Base-by-base conservation (phyloP, 23 red algal species). In the Pyropia yezoensis region DNA sequence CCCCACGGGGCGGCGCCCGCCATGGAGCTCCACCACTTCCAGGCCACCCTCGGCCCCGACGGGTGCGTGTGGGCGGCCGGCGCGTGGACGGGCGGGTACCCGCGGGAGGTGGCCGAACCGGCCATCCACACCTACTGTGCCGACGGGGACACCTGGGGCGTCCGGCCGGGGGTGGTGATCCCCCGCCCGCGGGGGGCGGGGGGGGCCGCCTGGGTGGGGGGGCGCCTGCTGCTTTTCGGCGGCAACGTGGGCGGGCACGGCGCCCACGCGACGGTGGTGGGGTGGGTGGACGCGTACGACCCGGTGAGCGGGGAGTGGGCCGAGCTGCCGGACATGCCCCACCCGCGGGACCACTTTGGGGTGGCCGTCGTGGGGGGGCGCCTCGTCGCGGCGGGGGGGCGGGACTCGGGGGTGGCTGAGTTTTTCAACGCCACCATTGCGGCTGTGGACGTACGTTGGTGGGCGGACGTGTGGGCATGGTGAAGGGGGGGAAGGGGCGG, bases 191-290 rank as follows among this genome's bases (percentile, higher is more conserved):
- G 82, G 14, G 82, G 82, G 55, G 33, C 70, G 26, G 82, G 82
- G 6, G 82, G 62, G 24, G 65, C 82, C 17, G 57, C 76, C 34
- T 68, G 62, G 28, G 61, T 60, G 19, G 20, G 76, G 3, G 82
- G 71, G 34, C 58, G 62, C 50, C 27, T 76, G 33, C 71, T 76
- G 55, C 51, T 87, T 0, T 51, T 87, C 11, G 55, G 61, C 20
- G 82, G 82, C 17, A 65, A 62, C 18, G 50, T 66, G 28, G 82
- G 82, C 15, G 82, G 82, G 15, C 82, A 87, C 33, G 82, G 82
- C 11, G 26, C 69, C 7, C 82, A 87, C 23, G 82, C 82, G 2
- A 60, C 60, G 14, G 50, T 61, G 5, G 63, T 66, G 17, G 63
- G 30, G 23, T 57, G 56, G 70, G 50, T 87, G 3, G 82, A 87